phyloP scores from a whole-genome alignment of 306 rosid species.

The Quercus wislizeni region DNA sequence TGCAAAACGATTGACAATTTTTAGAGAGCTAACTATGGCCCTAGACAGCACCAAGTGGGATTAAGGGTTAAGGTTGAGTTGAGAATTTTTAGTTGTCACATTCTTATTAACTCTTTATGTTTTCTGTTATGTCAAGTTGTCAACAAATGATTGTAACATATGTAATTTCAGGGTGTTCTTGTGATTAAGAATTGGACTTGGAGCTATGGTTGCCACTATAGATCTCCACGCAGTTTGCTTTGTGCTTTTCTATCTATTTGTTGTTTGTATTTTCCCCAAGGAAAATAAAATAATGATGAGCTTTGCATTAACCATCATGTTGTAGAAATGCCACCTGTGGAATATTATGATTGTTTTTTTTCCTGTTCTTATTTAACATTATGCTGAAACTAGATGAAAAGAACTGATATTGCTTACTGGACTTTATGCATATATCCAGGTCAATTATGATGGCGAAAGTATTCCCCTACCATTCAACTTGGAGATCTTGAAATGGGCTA shows the following conservation, averaged over 20 bases:
- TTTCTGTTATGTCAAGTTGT: not conserved
- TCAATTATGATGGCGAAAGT: conserved; percentile 52
- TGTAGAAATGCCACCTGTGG: not conserved
- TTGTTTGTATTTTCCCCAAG: not conserved
- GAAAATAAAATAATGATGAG: not conserved
- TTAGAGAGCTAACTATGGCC: not conserved
- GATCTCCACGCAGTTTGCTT: not conserved
- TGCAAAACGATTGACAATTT: not conserved
- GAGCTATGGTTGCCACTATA: not conserved
- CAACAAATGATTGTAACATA: not conserved
- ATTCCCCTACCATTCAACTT: conserved; percentile 71
- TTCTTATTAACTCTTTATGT: not conserved
- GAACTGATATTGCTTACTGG: not conserved
- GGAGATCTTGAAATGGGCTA: conserved; percentile 84
- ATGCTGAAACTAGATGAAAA: not conserved
- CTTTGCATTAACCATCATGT: not conserved
- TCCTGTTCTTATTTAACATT: not conserved
- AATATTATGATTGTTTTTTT: conserved; percentile 5
- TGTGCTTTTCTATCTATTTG: not conserved
- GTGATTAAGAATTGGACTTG: conserved; percentile 9
- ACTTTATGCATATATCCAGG: conserved; percentile 38
- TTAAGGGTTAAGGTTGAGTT: not conserved
- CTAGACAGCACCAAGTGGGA: not conserved
- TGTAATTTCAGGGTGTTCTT: not conserved
- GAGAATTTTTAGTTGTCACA: not conserved